phyloP scores from a whole-genome alignment of 345 rosid species.

The Camelina hispida region DNA sequence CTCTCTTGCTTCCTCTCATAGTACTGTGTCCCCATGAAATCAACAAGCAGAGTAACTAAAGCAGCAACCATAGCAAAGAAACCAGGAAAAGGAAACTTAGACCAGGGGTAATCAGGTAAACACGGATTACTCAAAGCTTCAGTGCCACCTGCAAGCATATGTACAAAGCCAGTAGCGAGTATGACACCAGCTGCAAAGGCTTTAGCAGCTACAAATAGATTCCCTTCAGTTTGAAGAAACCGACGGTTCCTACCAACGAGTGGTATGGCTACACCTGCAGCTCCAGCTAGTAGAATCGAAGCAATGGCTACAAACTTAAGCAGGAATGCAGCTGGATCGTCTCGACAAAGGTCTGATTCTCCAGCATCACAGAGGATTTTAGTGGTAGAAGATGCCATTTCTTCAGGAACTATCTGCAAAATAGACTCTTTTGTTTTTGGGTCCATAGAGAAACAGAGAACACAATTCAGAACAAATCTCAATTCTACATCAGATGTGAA shows the following conservation, averaged over 20 bases:
- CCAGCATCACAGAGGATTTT: constrained; percentile 48
- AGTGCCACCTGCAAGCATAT: constrained; percentile 77
- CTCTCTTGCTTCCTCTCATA: constrained; percentile 83
- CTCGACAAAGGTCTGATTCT: constrained; percentile 60
- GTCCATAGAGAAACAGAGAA: constrained; percentile 16
- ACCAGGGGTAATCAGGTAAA: constrained; percentile 75
- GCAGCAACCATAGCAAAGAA: constrained; percentile 91
- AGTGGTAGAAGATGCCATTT: constrained; percentile 43
- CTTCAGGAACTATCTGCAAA: constrained; percentile 38
- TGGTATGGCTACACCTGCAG: constrained; percentile 74
- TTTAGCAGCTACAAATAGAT: constrained; percentile 83
- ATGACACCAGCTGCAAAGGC: constrained; percentile 97
- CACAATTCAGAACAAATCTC: constrained; percentile 9
- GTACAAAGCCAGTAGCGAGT: constrained; percentile 94
- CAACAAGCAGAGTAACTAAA: constrained; percentile 74
- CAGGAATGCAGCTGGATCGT: constrained; percentile 59
- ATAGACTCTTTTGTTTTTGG: constrained; percentile 47
- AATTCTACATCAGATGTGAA: background rate
- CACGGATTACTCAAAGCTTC: constrained; percentile 67
- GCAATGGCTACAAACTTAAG: constrained; percentile 80
- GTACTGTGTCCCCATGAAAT: constrained; percentile 90
- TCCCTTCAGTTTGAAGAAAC: constrained; percentile 73
- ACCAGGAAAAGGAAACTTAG: constrained; percentile 85
- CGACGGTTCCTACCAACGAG: constrained; percentile 70
- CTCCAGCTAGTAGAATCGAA: constrained; percentile 73